Percentiles rank a stretch among this genome's conserved stretches.
Evolutionary conservation across 2,329 filamentous ascomycete genomes (phyloP).

Genomic region (Verticillium zaregamsianum): DNA sequence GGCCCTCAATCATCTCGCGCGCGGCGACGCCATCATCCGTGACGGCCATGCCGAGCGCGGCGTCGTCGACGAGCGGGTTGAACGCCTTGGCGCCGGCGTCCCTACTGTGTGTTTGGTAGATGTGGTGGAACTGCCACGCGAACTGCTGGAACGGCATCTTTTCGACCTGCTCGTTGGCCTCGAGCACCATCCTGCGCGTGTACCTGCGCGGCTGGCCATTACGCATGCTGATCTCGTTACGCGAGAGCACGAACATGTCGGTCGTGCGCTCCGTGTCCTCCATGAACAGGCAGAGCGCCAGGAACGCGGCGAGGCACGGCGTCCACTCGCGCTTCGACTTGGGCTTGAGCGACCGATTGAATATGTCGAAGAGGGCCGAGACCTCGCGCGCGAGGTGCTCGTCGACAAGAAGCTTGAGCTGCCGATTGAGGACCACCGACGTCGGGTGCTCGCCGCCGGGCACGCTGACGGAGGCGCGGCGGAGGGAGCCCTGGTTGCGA

Average conservation of each 20-base stretch:
- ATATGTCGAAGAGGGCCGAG: slow-evolving; percentile 46
- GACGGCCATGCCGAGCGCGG: slow-evolving; percentile 35
- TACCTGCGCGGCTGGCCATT: slow-evolving; percentile 31
- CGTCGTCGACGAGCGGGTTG: slow-evolving; percentile 49
- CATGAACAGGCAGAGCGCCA: slow-evolving; percentile 56
- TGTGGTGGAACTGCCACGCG: slow-evolving; percentile 55
- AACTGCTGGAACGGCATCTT: slow-evolving; percentile 58
- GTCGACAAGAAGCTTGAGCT: slow-evolving; percentile 54
- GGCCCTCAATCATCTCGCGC: slow-evolving; percentile 37
- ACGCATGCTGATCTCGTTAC: slow-evolving; percentile 44
- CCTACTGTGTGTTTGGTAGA: slow-evolving; percentile 52
- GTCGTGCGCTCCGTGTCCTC: slow-evolving; percentile 50
- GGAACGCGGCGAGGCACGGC: slow-evolving; percentile 51
- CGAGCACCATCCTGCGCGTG: slow-evolving; percentile 39
- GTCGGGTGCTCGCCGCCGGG: slow-evolving; percentile 43
- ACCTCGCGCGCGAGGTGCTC: slow-evolving; percentile 50
- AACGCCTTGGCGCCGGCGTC: slow-evolving; percentile 43
- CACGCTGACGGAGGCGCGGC: neutral
- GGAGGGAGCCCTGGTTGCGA: neutral
- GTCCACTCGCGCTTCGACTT: slow-evolving; percentile 51
- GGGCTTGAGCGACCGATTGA: slow-evolving; percentile 49
- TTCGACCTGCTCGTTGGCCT: slow-evolving; percentile 46
- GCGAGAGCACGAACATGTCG: slow-evolving; percentile 46
- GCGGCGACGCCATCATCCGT: slow-evolving; percentile 36
- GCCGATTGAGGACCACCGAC: slow-evolving; percentile 49